Evolutionary conservation across 2,329 filamentous ascomycete genomes (phyloP), one percentile per base, ranked within the genome.

Genomic region (Aureobasidium melanogenum): DNA sequence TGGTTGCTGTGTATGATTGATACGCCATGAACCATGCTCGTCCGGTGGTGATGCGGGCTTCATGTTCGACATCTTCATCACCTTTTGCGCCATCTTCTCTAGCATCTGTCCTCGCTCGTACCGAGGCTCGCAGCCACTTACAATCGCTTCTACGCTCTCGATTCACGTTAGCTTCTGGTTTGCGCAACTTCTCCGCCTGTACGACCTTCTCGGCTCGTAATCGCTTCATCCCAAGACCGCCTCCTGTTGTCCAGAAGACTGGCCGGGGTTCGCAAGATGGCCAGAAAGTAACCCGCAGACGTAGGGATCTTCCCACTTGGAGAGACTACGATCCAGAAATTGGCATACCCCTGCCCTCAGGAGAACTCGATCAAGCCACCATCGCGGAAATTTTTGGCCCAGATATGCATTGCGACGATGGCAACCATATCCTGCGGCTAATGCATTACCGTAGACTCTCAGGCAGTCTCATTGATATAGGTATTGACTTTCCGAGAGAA

Each of bases 391-490:
- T 74, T 26, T 74, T 74, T 46, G 68, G 67, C 30, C 62, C 61
- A n/a, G 63, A 68, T 28, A 61, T 67, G 17, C 51, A 71, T 12
- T 68, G 70, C 51, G 71, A 73, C 7, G 69, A 63, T 3, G 72
- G 71, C 44, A 74, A 73, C 51, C 72, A 72, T 47, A 69, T 74
- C 10, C 60, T 75, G n/a, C 68, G 66, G 17, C 67, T 74, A 4
- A 67, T 74, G 66, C 66, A 75, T 57, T 74, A 71, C 66, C 66
- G 73, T 38, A 66, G 73, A 34, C 62, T 69, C 55, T 73, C 71
- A 7, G 73, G 73, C 2, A 69, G 70, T n/a, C 64, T 75, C 43
- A 73, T 74, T 17, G 72, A 75, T 58, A 60, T 67, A 10, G 71
- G 72, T 9, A 26, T 73, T 32, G 65, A 68, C 15, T 73, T 74